phyloP scores from a whole-genome alignment of 495 filamentous ascomycete genomes.

The Neurospora sp. region DNA sequence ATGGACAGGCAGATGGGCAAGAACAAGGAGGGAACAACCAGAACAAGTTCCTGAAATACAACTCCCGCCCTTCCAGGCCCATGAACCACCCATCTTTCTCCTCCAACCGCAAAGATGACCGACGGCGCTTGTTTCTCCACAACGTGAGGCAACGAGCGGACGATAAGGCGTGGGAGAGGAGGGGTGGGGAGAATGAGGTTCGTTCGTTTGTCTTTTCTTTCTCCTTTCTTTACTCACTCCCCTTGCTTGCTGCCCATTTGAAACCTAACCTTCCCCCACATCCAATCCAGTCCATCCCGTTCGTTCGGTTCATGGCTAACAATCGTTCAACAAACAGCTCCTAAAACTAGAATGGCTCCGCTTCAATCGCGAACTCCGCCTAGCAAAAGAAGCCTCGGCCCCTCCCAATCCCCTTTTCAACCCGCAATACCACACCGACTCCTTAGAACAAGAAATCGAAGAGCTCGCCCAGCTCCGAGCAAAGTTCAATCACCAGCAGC shows the following conservation, averaged over 20 bases:
- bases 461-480: slow-evolving; percentile 30
- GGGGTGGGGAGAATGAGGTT: slow-evolving; percentile 74
- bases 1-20: slow-evolving; percentile 14
- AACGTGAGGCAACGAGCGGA: slow-evolving; percentile 66
- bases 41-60: background rate
- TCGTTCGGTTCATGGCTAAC: slow-evolving; percentile 5
- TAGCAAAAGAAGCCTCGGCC: slow-evolving; percentile 31
- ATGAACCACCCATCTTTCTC: background rate
- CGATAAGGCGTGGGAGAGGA: slow-evolving; percentile 50
- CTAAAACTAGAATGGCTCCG: slow-evolving; percentile 38
- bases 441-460: slow-evolving; percentile 24
- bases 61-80: background rate
- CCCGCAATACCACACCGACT: slow-evolving; percentile 5
- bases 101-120: slow-evolving; percentile 25
- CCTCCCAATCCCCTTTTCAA: background rate
- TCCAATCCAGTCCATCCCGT: background rate
- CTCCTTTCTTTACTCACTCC: background rate
- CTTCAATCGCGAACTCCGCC: slow-evolving; percentile 27
- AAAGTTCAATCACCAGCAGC: slow-evolving; percentile 35
- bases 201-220: background rate
- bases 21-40: slow-evolving; percentile 14
- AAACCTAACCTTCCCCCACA: background rate
- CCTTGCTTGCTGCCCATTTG: too few species aligned
- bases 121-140: slow-evolving; percentile 61
- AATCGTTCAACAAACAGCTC: slow-evolving; percentile 19